Conservation (phyloP, 371 early-diverging fungal species). For the Apophysomyces variabilis region DNA sequence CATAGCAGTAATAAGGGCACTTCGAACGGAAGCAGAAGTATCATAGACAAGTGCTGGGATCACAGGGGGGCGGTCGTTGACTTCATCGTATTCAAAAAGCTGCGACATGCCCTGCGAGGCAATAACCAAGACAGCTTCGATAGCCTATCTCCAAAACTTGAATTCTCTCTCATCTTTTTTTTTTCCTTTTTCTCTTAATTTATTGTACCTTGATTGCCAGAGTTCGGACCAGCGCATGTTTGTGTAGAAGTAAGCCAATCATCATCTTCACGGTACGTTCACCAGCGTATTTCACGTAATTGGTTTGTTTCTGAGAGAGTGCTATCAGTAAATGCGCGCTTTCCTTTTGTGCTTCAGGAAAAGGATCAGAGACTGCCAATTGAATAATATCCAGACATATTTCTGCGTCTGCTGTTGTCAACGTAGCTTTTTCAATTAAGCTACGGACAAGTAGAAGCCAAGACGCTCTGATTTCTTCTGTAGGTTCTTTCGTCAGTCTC, state of each 20-base stretch:
- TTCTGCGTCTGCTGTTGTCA: constrained; percentile 10
- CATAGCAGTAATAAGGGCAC: constrained; percentile 18
- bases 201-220: constrained; percentile 32
- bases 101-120: constrained; percentile 22
- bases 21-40: constrained; percentile 33
- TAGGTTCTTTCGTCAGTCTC: constrained; percentile 17
- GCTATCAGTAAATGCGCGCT: constrained; percentile 16
- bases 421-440: constrained; percentile 2
- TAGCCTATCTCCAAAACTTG: constrained; percentile 6
- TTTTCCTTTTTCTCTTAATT: no score
- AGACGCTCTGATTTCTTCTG: constrained; percentile 32
- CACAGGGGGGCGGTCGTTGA: constrained; percentile 19
- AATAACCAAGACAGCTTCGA: constrained; percentile 20
- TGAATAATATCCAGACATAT: constrained; percentile 21
- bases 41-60: constrained; percentile 31
- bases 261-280: constrained; percentile 26
- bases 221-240: constrained; percentile 32
- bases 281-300: constrained; percentile 30
- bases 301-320: constrained; percentile 20
- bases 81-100: constrained; percentile 25
- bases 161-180: not conserved
- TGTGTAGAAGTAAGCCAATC: constrained; percentile 27
- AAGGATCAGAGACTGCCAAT: constrained; percentile 23
- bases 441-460: constrained; percentile 24
- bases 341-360: constrained; percentile 35